Base-by-base conservation (phyloP, 78 protist genomes). In the Thecamonas trahens region DNA sequence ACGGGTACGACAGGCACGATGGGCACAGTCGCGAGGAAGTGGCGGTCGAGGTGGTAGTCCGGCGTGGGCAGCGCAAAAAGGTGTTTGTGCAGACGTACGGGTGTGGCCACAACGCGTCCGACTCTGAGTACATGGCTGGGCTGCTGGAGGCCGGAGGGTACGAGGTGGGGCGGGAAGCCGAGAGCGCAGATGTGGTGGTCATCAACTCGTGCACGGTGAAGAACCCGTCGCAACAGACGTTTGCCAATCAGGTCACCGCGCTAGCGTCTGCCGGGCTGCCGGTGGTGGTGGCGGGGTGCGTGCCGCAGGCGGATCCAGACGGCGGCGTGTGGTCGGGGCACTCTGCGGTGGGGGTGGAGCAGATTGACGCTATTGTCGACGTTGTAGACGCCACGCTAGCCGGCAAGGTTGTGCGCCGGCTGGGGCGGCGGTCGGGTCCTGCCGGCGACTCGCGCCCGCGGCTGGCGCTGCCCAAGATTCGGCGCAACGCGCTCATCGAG, bases 21-120 rank as follows among this genome's bases (percentile, higher is more conserved):
- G n/a, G n/a, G n/a, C n/a, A n/a, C n/a, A n/a, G n/a, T n/a, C n/a
- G n/a, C n/a, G n/a, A n/a, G n/a, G n/a, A n/a, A n/a, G n/a, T n/a
- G n/a, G n/a, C n/a, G n/a, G n/a, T n/a, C n/a, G n/a, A n/a, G n/a
- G n/a, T n/a, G n/a, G n/a, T n/a, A n/a, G n/a, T n/a, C n/a, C n/a
- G n/a, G n/a, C n/a, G n/a, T n/a, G n/a, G n/a, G n/a, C n/a, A n/a
- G n/a, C n/a, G n/a, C n/a, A n/a, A n/a, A n/a, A n/a, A n/a, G n/a
- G n/a, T n/a, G n/a, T n/a, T n/a, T n/a, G 40, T 87, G n/a, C 78
- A 87, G 72, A 80, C 88, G 0, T 84, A 55, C n/a, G 93, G 93
- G 11, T 88, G 93, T 45, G 26, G 76, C 20, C 89, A 83, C 79
- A 84, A 84, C 74, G 26, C 2, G 22, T 29, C 60, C 14, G 93